These are phyloP conservation scores for Didymella exigua DNA, from an alignment of 2,329 filamentous ascomycete species.

Conservation along the genomic window DNA sequence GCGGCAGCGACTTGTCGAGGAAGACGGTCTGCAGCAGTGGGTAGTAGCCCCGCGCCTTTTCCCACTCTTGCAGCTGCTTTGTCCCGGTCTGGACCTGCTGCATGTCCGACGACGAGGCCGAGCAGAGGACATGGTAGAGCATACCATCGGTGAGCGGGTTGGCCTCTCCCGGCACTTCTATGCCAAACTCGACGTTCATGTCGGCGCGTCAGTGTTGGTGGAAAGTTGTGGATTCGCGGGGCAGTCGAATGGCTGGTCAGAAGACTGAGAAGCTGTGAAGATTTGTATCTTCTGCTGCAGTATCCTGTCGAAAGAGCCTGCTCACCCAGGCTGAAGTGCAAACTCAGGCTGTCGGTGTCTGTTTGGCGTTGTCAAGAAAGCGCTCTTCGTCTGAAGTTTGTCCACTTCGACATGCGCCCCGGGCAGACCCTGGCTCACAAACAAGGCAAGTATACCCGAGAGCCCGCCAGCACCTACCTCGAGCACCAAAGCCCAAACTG, in stretches of 20 bases:
- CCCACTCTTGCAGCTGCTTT: slow-evolving; percentile 60
- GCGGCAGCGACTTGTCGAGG: slow-evolving; percentile 75
- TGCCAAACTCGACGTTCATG: slow-evolving; percentile 48
- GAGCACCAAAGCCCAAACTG: neutral
- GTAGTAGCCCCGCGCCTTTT: slow-evolving; percentile 55
- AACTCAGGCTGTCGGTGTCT: neutral
- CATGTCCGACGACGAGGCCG: slow-evolving; percentile 55
- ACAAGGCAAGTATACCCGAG: neutral
- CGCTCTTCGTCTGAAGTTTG: neutral
- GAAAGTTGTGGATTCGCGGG: neutral
- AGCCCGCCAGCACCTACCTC: slow-evolving; percentile 14
- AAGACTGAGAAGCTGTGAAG: neutral
- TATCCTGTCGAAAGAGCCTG: slow-evolving; percentile 18
- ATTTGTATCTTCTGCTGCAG: neutral
- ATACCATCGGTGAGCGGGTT: slow-evolving; percentile 59
- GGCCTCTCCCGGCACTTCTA: slow-evolving; percentile 83
- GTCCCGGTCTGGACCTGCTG: slow-evolving; percentile 59
- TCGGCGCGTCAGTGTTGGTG: neutral
- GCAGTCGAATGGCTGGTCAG: neutral
- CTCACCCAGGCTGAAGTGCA: slow-evolving; percentile 35
- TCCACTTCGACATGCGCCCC: neutral
- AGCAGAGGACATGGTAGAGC: slow-evolving; percentile 56
- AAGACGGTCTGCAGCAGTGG: slow-evolving; percentile 69
- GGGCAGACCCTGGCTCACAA: neutral
- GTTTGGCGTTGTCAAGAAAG: neutral